Base-by-base conservation (phyloP, 139 green algal genomes). In the Parachlorella kessleri region DNA sequence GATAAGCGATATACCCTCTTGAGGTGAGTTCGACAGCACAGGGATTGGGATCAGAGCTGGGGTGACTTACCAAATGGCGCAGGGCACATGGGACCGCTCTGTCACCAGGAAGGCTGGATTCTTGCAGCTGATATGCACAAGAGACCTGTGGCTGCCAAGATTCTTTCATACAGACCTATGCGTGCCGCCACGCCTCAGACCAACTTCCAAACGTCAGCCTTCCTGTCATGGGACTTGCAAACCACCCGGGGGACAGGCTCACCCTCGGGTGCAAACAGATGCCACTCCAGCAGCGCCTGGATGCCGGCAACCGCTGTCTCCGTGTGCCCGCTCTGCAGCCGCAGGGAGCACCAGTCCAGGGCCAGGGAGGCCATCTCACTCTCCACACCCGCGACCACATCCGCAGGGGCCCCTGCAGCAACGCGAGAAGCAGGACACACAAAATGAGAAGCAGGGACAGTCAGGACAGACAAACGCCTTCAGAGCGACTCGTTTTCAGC, bases 251-350 rank as follows among this genome's bases (percentile, higher is more conserved):
- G n/a, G n/a, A n/a, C n/a, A n/a, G 6, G 3, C 76, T 32, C 76
- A 81, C 75, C 81, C 9, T 82, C 75, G 9, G 89, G 89, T 6
- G 81, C 40, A 66, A 93, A 95, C 65, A 84, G 87, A 68, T 90
- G 88, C 75, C 88, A 97, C 83, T 97, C 93, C 39, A 94, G 68
- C 66, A 88, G 53, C 9, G 88, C 92, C 70, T 91, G 91, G 10
- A 93, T 42, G 30, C 79, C 75, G 1, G 77, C 89, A 26, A 96
- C 70, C 3, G 77, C 92, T 28, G 55, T 77, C 82, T 96, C 91
- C 1, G 54, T 88, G 77, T 89, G 72, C 7, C 92, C 90, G 1
- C 82, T 76, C 30, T 87, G 70, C 63, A 94, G 59, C 65, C 90
- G 84, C 24, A 90, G 72, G 2, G 72, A 53, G 2, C 77, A 32